These are phyloP conservation scores for Panicum hallii DNA, from an alignment of 202 grass and related monocot genomes.

Conservation along the genomic window DNA sequence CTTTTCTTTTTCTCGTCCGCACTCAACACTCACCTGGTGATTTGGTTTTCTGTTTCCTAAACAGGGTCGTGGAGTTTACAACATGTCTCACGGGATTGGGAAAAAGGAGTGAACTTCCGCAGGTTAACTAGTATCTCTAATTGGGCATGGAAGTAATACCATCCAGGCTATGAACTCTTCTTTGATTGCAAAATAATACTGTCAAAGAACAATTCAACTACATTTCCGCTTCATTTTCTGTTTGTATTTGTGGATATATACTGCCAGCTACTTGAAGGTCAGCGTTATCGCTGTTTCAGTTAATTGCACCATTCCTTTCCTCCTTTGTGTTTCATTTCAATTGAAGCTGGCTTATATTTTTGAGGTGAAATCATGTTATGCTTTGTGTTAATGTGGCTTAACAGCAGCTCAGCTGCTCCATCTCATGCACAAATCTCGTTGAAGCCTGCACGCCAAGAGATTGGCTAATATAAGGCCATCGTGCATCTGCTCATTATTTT, in stretches of 20 bases:
- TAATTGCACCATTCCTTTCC: background rate
- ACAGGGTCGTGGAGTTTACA: conserved; percentile 75
- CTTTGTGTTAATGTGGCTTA: background rate
- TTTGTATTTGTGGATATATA: conserved; percentile 36
- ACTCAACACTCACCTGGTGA: background rate
- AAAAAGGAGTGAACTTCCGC: conserved; percentile 66
- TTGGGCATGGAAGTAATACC: conserved; percentile 28
- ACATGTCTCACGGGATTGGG: conserved; percentile 77
- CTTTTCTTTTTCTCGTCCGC: background rate
- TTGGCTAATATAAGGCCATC: background rate
- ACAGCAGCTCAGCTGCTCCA: background rate
- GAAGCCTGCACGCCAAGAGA: background rate
- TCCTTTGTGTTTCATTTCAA: background rate
- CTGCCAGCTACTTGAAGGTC: conserved; percentile 42
- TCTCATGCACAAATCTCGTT: background rate
- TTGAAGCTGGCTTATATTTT: background rate
- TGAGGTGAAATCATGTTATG: background rate
- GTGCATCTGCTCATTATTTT: background rate
- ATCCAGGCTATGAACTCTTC: conserved; percentile 9
- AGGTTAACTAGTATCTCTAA: background rate
- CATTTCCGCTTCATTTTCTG: conserved; percentile 29
- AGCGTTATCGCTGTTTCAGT: conserved; percentile 6
- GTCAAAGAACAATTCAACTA: conserved; percentile 11
- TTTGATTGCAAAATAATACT: conserved; percentile 59
- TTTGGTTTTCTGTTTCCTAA: conserved; percentile 7